These are phyloP conservation scores for Carex arenaria DNA, from an alignment of 202 grass and related monocot genomes.

Conservation along the genomic window DNA sequence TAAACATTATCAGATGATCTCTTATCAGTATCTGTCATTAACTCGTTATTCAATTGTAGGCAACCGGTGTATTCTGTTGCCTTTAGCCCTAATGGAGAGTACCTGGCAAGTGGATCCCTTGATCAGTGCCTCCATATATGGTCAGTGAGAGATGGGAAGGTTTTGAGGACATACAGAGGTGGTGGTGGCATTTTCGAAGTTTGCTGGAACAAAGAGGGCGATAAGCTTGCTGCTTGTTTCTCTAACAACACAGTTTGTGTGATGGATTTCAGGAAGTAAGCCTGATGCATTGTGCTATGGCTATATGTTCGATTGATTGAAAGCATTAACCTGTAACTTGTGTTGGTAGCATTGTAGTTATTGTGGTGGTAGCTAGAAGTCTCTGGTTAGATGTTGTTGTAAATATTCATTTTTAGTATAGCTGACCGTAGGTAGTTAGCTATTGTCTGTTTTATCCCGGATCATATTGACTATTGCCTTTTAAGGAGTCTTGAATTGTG, in stretches of 20 bases:
- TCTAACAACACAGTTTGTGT: conserved; percentile 85
- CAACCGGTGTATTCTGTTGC: conserved; percentile 95
- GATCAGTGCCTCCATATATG: conserved; percentile 95
- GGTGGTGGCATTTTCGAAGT: conserved; percentile 95
- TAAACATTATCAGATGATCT: neutral
- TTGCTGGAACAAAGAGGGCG: conserved; percentile 97
- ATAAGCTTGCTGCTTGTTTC: conserved; percentile 94
- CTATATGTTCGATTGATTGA: neutral
- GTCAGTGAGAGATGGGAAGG: conserved; percentile 91
- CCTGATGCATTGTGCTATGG: neutral
- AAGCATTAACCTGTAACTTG: conserved; percentile 9
- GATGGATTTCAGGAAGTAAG: conserved; percentile 92
- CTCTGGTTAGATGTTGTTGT: conserved; percentile 12
- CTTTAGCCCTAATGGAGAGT: conserved; percentile 88
- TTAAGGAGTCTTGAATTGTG: neutral
- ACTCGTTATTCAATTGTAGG: conserved; percentile 29
- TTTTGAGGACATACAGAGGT: conserved; percentile 86
- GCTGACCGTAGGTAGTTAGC: conserved; percentile 14
- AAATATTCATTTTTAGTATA: conserved; percentile 11
- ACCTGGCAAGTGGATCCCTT: conserved; percentile 85
- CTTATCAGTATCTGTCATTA: neutral
- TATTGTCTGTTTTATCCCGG: conserved; percentile 11
- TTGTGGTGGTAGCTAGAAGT: neutral
- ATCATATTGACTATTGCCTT: neutral
- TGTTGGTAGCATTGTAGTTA: conserved; percentile 9